A percentile compares a stretch with the other conserved stretches of the same genome.
These are phyloP conservation scores for Tremellales sp. DNA, from an alignment of 1,284 basidiomycete species.

Conservation along the genomic window DNA sequence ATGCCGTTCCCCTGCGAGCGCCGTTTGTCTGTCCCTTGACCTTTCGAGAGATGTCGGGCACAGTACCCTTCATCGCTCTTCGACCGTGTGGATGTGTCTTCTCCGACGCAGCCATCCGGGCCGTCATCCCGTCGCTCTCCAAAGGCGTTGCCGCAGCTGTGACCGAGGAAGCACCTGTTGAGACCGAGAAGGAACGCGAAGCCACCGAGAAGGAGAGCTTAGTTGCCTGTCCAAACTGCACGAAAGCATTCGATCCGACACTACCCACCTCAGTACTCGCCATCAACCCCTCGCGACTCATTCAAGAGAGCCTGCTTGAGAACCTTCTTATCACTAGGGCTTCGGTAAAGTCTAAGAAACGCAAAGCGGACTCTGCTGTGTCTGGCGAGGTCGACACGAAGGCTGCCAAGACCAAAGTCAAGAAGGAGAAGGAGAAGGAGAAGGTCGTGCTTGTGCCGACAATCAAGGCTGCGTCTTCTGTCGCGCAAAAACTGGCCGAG, in stretches of 20 bases:
- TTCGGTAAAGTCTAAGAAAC: slow-evolving; percentile 40
- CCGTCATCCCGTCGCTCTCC: slow-evolving; percentile 37
- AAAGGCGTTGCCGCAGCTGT: slow-evolving; percentile 14
- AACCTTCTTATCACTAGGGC: slow-evolving; percentile 35
- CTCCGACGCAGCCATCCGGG: slow-evolving; percentile 37
- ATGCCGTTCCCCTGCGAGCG: slow-evolving; percentile 53
- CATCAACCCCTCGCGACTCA: slow-evolving; percentile 41
- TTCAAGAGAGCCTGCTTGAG: slow-evolving; percentile 42
- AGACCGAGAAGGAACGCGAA: slow-evolving; percentile 18
- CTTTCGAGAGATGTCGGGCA: slow-evolving; percentile 89
- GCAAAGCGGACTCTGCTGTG: slow-evolving; percentile 24
- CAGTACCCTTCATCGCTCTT: slow-evolving; percentile 78
- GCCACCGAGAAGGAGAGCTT: too few relatives aligned
- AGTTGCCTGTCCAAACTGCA: slow-evolving; percentile 47
- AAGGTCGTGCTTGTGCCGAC: background rate
- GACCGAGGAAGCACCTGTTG: slow-evolving; percentile 7
- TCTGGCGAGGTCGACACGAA: too few relatives aligned
- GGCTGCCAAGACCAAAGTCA: slow-evolving; percentile 4
- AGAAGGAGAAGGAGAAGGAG: background rate
- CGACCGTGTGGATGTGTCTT: slow-evolving; percentile 75
- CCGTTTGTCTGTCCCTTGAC: slow-evolving; percentile 84
- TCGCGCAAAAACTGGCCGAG: slow-evolving; percentile 45
- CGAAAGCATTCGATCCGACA: slow-evolving; percentile 38
- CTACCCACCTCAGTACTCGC: slow-evolving; percentile 23
- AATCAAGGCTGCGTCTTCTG: slow-evolving; percentile 17